Base-by-base conservation (phyloP, 2,329 filamentous ascomycete species). In the Grosmannia huntii region DNA sequence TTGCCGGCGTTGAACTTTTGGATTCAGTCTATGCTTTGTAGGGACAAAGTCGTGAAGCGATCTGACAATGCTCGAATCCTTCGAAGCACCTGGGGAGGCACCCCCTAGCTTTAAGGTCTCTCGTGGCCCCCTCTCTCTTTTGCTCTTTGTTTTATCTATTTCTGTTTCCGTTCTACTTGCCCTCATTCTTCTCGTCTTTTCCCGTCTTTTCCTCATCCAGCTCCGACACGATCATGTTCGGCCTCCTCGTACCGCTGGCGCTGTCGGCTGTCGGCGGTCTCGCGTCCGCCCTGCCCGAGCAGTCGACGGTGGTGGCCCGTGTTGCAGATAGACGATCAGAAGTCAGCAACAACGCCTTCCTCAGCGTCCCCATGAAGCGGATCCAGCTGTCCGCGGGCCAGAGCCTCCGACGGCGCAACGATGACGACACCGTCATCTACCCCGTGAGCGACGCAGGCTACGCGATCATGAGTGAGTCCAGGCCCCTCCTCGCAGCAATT, bases 391-490 rank as follows among this genome's bases (percentile, higher is more conserved):
- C 50, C 14, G 1, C 46, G 7, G 14, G 38, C 31, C 1, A n/a
- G 36, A 23, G 23, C 6, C 41, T 38, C 11, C 38, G 46, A 25
- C 50, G 55, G 11, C 51, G 55, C 12, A 53, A 57, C 16, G 60
- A 49, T 25, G 23, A 61, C 51, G 27, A 27, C 16, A 60, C 53
- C 9, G 57, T 57, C n/a, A 58, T 62, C 7, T 57, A 49, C 58
- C 63, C 61, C 59, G 16, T 57, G 53, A 60, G 59, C 49, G 60
- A 61, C 48, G 19, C 60, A 4, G 60, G 57, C n/a, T 64, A 64
- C 56, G 31, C 62, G 60, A 59, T 64, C 7, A 53, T 62, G 33
- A 48, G 59, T 60, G 25, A 10, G 59, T 60, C 11, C 16, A 10
- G 19, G 31, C 6, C 1, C 14, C 5, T 2, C 5, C 9, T 7